Evolutionary conservation across 2,329 filamentous ascomycete genomes (phyloP), one percentile per base, ranked within the genome.

Genomic region (Microsporum canis): DNA sequence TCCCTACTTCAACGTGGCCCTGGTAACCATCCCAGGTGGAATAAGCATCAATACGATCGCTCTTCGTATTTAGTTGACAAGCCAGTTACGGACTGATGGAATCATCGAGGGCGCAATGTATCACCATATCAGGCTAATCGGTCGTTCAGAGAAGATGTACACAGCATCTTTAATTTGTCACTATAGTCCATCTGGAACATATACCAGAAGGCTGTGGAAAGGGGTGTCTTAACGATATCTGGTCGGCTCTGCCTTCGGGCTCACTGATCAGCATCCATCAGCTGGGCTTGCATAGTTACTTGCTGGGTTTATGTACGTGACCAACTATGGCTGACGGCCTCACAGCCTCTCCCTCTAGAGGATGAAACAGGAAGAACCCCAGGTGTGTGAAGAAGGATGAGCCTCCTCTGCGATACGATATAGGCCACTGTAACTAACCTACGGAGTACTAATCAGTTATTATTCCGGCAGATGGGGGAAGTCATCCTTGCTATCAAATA

Each of bases 1-100:
- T 38, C 51, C 51, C 51, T 55, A 55, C 51, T 43, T 55, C 51
- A 55, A 55, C 51, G 51, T 55, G 51, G 51, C 31, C 51, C 51
- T 36, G 14, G 31, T 55, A n/a, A n/a, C n/a, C 31, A 3, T 55
- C 51, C 34, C 31, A 55, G 51, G 51, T 38, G 51, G 51, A 55
- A 55, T 23, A 55, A 55, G 51, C 51, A 55, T 36, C 31, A 55
- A 55, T 55, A 55, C 51, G 51, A 55, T 36, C 31, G 3, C 31
- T 23, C 27, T 14, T 55, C 51, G 51, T 55, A 55, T 55, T 12
- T 17, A 0, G 33, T 23, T 6, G 2, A 36, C 49, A 14, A 34
- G n/a, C 23, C 29, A 6, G 49, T 3, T 29, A 17, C 4, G 33
- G 51, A 38, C 6, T 5, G 31, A n/a, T 29, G n/a, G 3, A 1